Evolutionary conservation across 495 filamentous ascomycete genomes (phyloP).

Genomic region (Neohortaea acidophila): DNA sequence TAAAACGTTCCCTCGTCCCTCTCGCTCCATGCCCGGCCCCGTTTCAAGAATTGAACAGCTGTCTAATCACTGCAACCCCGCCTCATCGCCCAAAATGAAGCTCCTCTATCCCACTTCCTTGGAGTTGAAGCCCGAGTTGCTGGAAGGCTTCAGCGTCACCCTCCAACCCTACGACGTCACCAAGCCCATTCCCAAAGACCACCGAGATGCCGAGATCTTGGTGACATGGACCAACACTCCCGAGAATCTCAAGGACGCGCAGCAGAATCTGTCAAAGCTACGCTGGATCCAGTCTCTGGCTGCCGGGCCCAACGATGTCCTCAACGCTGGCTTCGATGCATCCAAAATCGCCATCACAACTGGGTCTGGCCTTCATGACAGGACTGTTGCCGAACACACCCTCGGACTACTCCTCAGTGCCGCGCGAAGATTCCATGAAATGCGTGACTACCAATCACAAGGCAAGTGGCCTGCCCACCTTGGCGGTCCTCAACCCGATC

Average conservation of each 20-base stretch:
- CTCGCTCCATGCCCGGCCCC: too few species aligned
- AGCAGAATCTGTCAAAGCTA: conserved; percentile 33
- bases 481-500: conserved; percentile 40
- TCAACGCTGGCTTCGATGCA: conserved; percentile 39
- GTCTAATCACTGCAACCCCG: too few species aligned
- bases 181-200: conserved; percentile 34
- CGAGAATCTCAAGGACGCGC: conserved; percentile 38
- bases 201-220: conserved; percentile 39
- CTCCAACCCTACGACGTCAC: conserved; percentile 42
- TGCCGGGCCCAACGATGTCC: conserved; percentile 46
- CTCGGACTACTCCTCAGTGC: conserved; percentile 37
- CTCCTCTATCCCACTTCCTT: conserved; percentile 48
- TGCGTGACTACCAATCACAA: conserved; percentile 41
- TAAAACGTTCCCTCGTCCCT: too few species aligned
- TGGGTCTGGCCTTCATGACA: conserved; percentile 45
- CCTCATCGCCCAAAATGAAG: conserved; percentile 43
- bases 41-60: too few species aligned
- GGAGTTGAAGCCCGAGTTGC: conserved; percentile 31
- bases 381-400: conserved; percentile 44
- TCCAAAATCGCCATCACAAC: conserved; percentile 32
- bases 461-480: conserved; percentile 41
- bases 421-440: conserved; percentile 39
- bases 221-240: conserved; percentile 42
- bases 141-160: conserved; percentile 37
- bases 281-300: conserved; percentile 48